Conservation (phyloP, 139 green algal species). For the Micromonas commoda region DNA sequence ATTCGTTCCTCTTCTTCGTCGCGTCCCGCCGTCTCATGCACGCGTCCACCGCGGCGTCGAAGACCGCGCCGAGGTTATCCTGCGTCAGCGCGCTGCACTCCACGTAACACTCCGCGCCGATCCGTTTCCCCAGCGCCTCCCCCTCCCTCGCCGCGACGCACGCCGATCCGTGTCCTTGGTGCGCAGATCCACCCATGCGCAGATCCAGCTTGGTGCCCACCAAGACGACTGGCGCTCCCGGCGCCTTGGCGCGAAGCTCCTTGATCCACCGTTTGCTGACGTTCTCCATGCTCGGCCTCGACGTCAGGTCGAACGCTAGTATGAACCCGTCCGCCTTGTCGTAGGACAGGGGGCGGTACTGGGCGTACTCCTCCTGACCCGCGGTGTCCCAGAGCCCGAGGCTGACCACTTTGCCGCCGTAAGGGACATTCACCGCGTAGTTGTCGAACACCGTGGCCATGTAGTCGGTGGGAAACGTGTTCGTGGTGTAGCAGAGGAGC, state of each 20-base stretch:
- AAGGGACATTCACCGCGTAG: conserved; percentile 42
- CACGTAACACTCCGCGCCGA: conserved; percentile 39
- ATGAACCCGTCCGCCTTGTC: conserved; percentile 41
- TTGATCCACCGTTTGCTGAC: conserved; percentile 44
- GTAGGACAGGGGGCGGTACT: conserved; percentile 32
- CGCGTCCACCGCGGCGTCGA: conserved; percentile 42
- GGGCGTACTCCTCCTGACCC: conserved; percentile 26
- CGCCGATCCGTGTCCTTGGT: conserved; percentile 23
- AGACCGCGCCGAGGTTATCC: conserved; percentile 36
- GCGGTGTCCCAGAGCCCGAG: conserved; percentile 35
- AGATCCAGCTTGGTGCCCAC: conserved; percentile 44
- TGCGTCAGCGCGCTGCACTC: conserved; percentile 47
- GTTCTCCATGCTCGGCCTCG: conserved; percentile 41
- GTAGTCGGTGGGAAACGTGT: conserved; percentile 49
- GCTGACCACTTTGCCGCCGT: conserved; percentile 37
- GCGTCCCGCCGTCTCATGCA: background rate
- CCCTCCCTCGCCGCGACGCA: conserved; percentile 22
- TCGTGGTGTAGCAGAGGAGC: conserved; percentile 48
- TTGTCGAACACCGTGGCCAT: conserved; percentile 52
- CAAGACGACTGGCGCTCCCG: conserved; percentile 40
- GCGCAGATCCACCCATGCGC: background rate
- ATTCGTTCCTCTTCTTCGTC: background rate
- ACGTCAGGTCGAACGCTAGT: conserved; percentile 41
- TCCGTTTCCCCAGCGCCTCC: conserved; percentile 38
- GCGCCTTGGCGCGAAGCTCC: conserved; percentile 42